Evolutionary conservation across 2,329 filamentous ascomycete genomes (phyloP).

Genomic region (Aspergillus sp.): DNA sequence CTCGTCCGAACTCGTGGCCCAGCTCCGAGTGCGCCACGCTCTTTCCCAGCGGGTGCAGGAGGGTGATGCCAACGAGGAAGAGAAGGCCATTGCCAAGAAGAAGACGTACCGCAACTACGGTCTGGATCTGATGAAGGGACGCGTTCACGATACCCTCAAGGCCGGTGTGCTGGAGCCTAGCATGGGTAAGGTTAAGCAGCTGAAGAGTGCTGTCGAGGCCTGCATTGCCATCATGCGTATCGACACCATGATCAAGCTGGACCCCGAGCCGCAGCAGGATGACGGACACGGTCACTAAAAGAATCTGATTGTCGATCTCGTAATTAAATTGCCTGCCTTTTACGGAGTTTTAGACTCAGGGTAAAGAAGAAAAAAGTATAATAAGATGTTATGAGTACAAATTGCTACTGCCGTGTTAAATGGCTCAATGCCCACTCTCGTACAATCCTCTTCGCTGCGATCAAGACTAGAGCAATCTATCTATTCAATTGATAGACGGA

Average conservation of each 20-base stretch:
- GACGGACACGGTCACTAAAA: conserved; percentile 81
- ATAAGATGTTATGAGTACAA: conserved; percentile 19
- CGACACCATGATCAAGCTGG: conserved; percentile 96
- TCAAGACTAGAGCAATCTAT: neutral
- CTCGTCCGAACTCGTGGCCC: conserved; percentile 88
- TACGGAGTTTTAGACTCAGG: conserved; percentile 13
- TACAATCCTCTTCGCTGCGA: neutral
- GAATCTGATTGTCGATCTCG: neutral
- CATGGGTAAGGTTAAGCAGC: conserved; percentile 96
- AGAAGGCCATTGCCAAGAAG: conserved; percentile 85
- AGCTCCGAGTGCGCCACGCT: conserved; percentile 90
- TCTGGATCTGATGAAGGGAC: conserved; percentile 82
- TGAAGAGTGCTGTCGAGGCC: conserved; percentile 97
- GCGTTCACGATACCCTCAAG: conserved; percentile 91
- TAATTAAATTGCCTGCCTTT: conserved; percentile 1
- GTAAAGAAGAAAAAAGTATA: conserved; percentile 18
- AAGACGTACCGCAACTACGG: conserved; percentile 99
- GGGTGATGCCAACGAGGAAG: conserved; percentile 72
- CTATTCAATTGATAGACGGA: too few relatives aligned
- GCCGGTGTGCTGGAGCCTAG: conserved; percentile 92
- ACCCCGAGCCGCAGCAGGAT: conserved; percentile 80
- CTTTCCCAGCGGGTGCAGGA: conserved; percentile 89
- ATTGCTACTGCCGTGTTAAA: conserved; percentile 3
- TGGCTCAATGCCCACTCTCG: neutral
- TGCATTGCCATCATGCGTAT: conserved; percentile 99